Percentiles rank a stretch among this genome's conserved stretches.
Conservation (phyloP, 1,139 yeast genomes). For the Lodderomyces parapsilosis region DNA sequence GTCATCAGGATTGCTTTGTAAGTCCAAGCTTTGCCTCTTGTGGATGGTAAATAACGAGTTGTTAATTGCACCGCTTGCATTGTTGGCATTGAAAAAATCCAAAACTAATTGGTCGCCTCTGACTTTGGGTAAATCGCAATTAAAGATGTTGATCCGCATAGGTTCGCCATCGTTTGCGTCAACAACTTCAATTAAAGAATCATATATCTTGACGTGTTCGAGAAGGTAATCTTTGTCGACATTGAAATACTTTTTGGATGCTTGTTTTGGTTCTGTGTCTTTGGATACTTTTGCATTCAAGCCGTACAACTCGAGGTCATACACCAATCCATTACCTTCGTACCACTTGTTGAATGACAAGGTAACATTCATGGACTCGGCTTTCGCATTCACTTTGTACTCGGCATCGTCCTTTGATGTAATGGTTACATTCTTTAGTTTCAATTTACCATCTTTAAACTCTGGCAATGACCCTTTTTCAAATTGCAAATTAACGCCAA, state of each 20-base stretch:
- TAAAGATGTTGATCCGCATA: conserved; percentile 56
- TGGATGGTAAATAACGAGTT: conserved; percentile 75
- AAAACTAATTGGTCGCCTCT: conserved; percentile 57
- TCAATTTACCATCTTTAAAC: conserved; percentile 59
- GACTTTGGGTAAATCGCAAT: conserved; percentile 61
- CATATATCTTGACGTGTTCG: conserved; percentile 51
- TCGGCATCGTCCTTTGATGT: conserved; percentile 20
- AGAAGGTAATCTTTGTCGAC: conserved; percentile 47
- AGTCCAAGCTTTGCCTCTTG: conserved; percentile 40
- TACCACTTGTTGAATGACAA: conserved; percentile 70
- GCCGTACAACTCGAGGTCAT: conserved; percentile 62
- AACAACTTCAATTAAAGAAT: conserved; percentile 50
- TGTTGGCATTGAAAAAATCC: conserved; percentile 67
- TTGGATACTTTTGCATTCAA: conserved; percentile 50
- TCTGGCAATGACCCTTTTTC: conserved; percentile 43
- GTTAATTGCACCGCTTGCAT: conserved; percentile 70
- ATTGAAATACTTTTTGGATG: conserved; percentile 27
- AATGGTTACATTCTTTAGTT: conserved; percentile 52
- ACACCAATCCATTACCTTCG: conserved; percentile 63
- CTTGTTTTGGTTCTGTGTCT: conserved; percentile 10
- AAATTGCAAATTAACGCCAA: conserved; percentile 38
- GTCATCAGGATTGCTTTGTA: conserved; percentile 26
- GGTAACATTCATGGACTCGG: conserved; percentile 57
- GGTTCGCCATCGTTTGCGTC: conserved; percentile 31
- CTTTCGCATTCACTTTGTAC: conserved; percentile 33